phyloP scores from a whole-genome alignment of 2,329 filamentous ascomycete genomes.

The Helminthosporium solani region DNA sequence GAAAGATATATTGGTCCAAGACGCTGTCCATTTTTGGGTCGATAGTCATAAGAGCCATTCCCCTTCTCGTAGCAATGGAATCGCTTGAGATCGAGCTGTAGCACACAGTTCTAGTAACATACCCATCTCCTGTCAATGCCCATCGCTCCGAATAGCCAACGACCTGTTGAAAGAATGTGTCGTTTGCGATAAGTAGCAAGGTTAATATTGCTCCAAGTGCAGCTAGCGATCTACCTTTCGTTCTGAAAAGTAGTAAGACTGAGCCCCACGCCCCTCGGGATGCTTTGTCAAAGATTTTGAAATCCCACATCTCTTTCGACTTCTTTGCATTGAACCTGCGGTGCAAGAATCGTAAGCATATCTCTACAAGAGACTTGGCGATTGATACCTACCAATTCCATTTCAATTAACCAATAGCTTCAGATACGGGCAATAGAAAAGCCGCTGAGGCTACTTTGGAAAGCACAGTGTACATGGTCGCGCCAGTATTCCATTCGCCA shows the following conservation, averaged over 20 bases:
- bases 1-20: too few relatives aligned
- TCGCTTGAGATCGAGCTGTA: too few relatives aligned
- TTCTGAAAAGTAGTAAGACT: constrained; percentile 18
- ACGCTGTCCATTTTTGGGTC: too few relatives aligned
- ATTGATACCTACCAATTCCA: constrained; percentile 26
- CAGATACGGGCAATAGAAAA: constrained; percentile 25
- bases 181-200: constrained; percentile 21
- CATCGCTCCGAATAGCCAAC: constrained; percentile 16
- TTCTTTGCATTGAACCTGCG: constrained; percentile 12
- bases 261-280: constrained; percentile 25
- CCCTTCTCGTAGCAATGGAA: too few relatives aligned
- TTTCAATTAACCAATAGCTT: constrained; percentile 35
- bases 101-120: too few relatives aligned
- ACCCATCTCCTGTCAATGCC: constrained; percentile 5
- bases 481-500: constrained; percentile 9
- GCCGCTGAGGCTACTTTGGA: constrained; percentile 29
- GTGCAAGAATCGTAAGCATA: not conserved
- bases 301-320: constrained; percentile 24
- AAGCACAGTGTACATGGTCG: constrained; percentile 16
- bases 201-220: constrained; percentile 22
- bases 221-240: constrained; percentile 21
- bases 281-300: constrained; percentile 36
- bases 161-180: constrained; percentile 37
- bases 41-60: too few relatives aligned
- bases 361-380: not conserved